phyloP scores from a whole-genome alignment of 164 flowering plant genomes.

The Berberis vulgaris region DNA sequence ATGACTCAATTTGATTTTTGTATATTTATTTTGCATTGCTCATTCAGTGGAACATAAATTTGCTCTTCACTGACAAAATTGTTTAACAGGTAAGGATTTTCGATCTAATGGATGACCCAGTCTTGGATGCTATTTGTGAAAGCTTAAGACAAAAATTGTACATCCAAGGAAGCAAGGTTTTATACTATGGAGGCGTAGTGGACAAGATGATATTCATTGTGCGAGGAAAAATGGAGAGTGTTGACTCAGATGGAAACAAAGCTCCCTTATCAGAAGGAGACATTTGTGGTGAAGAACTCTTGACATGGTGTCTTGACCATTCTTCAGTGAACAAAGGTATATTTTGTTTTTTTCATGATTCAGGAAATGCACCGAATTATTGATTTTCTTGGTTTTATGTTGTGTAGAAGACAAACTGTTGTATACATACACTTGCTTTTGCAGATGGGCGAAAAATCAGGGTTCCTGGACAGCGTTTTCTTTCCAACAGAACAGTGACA shows the following conservation, averaged over 20 bases:
- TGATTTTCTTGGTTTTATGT: not conserved
- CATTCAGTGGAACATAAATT: no score
- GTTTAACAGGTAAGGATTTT: slow-evolving; percentile 63
- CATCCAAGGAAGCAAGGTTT: slow-evolving; percentile 50
- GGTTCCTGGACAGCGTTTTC: slow-evolving; percentile 34
- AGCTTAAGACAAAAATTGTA: slow-evolving; percentile 59
- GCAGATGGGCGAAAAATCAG: slow-evolving; percentile 37
- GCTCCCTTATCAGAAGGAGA: slow-evolving; percentile 55
- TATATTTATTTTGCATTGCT: no score
- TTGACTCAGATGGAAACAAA: slow-evolving; percentile 31
- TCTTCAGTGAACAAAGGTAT: slow-evolving; percentile 51
- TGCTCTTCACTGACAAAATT: not conserved
- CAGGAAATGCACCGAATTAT: not conserved
- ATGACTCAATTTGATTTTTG: no score
- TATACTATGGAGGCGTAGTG: slow-evolving; percentile 38
- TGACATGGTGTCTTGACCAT: slow-evolving; percentile 76
- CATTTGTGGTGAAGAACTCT: slow-evolving; percentile 86
- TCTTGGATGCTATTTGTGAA: slow-evolving; percentile 69
- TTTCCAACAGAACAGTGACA: slow-evolving; percentile 48
- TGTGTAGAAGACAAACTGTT: not conserved
- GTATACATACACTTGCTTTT: not conserved
- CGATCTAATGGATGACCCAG: slow-evolving; percentile 52
- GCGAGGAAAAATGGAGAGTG: slow-evolving; percentile 56
- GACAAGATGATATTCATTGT: slow-evolving; percentile 66
- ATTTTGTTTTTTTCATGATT: not conserved